A percentile compares a stretch with the other conserved stretches of the same genome.
These are phyloP conservation scores for Russula olivacea DNA, from an alignment of 768 basidiomycete species.

Conservation along the genomic window DNA sequence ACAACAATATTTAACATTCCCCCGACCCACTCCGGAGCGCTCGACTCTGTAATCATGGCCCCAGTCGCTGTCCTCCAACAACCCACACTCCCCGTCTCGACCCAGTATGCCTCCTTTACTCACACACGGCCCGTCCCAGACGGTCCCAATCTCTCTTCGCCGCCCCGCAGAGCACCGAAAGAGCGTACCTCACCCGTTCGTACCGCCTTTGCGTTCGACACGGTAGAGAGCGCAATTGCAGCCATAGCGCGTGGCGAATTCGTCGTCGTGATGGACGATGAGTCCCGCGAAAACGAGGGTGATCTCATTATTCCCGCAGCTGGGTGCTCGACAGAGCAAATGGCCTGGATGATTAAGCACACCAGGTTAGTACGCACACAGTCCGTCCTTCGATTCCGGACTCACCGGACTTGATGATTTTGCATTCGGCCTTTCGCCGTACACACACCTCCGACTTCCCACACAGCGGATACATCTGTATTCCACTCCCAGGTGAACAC, in stretches of 20 bases:
- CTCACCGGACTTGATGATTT: constrained; percentile 11
- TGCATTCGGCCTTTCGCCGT: background rate
- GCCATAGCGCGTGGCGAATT: constrained; percentile 81
- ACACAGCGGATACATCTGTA: constrained; percentile 86
- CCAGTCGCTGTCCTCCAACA: constrained; percentile 11
- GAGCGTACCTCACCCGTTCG: constrained; percentile 27
- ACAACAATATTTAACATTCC: background rate
- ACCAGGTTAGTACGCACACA: constrained; percentile 58
- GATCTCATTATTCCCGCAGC: constrained; percentile 88
- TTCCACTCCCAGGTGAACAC: constrained; percentile 70
- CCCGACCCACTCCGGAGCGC: background rate
- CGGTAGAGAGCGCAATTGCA: constrained; percentile 70
- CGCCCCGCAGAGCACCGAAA: constrained; percentile 28
- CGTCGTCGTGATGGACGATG: constrained; percentile 97
- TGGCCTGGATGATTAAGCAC: constrained; percentile 99
- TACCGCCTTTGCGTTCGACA: constrained; percentile 60
- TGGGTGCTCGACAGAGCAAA: constrained; percentile 86
- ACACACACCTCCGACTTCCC: background rate
- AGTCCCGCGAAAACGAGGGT: constrained; percentile 93
- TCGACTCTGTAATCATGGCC: constrained; percentile 8
- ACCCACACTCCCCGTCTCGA: background rate
- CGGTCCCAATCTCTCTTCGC: constrained; percentile 17
- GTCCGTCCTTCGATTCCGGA: background rate
- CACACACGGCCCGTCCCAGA: constrained; percentile 3
- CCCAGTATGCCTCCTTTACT: background rate